A percentile compares a stretch with the other conserved stretches of the same genome.
These are phyloP conservation scores for Silene vulgaris DNA, from an alignment of 179 eudicot species.

Conservation along the genomic window DNA sequence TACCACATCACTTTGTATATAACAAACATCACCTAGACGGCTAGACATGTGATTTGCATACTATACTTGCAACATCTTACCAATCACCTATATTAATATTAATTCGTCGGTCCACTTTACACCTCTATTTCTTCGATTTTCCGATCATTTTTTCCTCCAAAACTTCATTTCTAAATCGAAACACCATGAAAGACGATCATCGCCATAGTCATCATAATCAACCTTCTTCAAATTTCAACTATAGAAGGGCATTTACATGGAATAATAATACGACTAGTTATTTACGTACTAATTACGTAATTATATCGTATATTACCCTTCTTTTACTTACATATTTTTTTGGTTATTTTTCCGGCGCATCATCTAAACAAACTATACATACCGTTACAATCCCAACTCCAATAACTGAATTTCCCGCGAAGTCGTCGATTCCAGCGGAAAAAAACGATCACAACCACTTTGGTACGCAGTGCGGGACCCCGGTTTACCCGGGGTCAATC, in stretches of 20 bases:
- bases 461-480: conserved; percentile 30
- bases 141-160: conserved; percentile 1
- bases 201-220: background rate
- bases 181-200: conserved; percentile 25
- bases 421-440: too few relatives aligned
- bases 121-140: background rate
- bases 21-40: too few relatives aligned
- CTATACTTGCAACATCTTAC: background rate
- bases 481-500: conserved; percentile 28
- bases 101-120: conserved; percentile 23
- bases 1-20: background rate
- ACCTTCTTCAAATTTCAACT: conserved; percentile 2
- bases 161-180: background rate
- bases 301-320: conserved; percentile 28
- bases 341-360: conserved; percentile 42
- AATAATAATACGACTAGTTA: conserved; percentile 1
- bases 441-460: conserved; percentile 38
- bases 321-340: conserved; percentile 41
- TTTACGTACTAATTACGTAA: conserved; percentile 21
- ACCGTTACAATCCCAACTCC: background rate
- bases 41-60: background rate
- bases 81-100: background rate
- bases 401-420: background rate
- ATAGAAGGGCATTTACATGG: conserved; percentile 15
- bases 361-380: background rate